Base-by-base conservation (phyloP, 2,329 filamentous ascomycete species). In the Cercospora janseana region DNA sequence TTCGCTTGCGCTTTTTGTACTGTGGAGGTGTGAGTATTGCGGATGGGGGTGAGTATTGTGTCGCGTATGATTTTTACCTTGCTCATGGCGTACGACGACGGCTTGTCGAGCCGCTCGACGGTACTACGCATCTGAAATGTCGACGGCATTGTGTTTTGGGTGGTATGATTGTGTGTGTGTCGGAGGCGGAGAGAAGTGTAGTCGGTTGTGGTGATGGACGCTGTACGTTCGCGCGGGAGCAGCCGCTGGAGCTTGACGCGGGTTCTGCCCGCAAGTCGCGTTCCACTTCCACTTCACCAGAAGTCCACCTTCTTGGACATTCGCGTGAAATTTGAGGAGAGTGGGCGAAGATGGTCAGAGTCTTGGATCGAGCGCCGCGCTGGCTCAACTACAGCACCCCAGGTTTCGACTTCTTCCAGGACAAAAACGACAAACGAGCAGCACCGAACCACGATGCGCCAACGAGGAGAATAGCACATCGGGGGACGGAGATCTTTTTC, bases 81-180 rank as follows among this genome's bases (percentile, higher is more conserved):
- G 73, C 80, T 85, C 56, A 83, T 79, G 65, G 91, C 95, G 75
- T 98, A 98, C 63, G 92, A 91, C 69, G 92, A 97, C 13, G 93
- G 92, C 72, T 85, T 87, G 72, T 98, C 93, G 57, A 98, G 82
- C 54, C 93, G 81, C 43, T 97, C 92, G 56, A 97, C 87, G 5
- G 93, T 97, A 69, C 79, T 83, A 66, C 81, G 75, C 55, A 72
- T 66, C 34, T 68, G 69, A 50, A 68, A 63, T 49, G 42, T 38
- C 5, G 70, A 65, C 54, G 70, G 69, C 79, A 81, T 80, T 62
- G 52, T 61, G 64, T 18, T 15, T n/a, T 40, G n/a, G 23, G 35
- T 12, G 52, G 24, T 50, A 23, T 20, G 26, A 23, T 24, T 7
- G 27, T 16, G 16, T 47, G 47, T 49, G 26, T 26, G 35, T 6